A percentile compares a stretch with the other conserved stretches of the same genome.
Evolutionary conservation across 306 rosid species (phyloP).

Genomic region (Heteromeles arbutifolia): DNA sequence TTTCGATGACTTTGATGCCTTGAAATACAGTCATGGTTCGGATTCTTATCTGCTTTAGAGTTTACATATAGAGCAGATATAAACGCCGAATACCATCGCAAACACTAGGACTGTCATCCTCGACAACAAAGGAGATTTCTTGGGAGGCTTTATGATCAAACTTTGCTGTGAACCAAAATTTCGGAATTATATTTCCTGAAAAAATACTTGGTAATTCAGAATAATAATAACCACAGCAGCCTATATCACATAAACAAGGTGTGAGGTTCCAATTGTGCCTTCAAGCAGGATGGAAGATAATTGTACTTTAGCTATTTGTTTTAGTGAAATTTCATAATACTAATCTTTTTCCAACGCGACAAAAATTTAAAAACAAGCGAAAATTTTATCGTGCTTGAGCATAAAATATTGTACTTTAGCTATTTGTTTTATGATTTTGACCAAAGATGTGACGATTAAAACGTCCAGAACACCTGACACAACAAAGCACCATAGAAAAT

Average conservation of each 20-base stretch:
- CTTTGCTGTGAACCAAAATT: constrained; percentile 46
- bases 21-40: constrained; percentile 38
- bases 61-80: constrained; percentile 52
- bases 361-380: background rate
- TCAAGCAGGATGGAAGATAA: background rate
- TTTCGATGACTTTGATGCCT: constrained; percentile 38
- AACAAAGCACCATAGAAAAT: background rate
- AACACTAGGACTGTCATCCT: constrained; percentile 59
- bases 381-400: background rate
- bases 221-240: background rate
- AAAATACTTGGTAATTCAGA: background rate
- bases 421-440: too few relatives aligned
- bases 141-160: constrained; percentile 58
- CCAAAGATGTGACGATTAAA: too few relatives aligned
- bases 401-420: too few relatives aligned
- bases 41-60: constrained; percentile 53
- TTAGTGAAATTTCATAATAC: background rate
- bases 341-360: background rate
- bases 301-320: background rate
- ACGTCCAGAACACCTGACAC: too few relatives aligned
- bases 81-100: constrained; percentile 58
- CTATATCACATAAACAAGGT: background rate
- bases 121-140: constrained; percentile 60
- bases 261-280: background rate
- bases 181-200: background rate